phyloP scores from a whole-genome alignment of 2,329 filamentous ascomycete genomes.

The Cladosporium phlei region DNA sequence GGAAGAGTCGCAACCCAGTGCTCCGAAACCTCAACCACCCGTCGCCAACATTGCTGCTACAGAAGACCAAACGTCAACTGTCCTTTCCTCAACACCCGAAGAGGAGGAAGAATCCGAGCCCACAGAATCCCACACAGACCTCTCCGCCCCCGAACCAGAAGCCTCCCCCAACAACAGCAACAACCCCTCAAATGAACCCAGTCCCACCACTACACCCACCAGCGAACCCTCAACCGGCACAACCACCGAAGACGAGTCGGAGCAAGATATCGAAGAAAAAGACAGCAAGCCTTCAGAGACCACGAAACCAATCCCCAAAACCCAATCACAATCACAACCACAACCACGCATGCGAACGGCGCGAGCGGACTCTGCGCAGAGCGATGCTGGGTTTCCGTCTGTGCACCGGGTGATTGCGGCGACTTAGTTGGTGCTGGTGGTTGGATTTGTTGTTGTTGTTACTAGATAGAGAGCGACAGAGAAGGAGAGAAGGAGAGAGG shows the following conservation, averaged over 20 bases:
- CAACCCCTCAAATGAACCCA: too few species aligned
- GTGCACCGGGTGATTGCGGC: conserved; percentile 3
- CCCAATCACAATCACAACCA: too few species aligned
- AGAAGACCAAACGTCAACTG: not conserved
- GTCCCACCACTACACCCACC: too few species aligned
- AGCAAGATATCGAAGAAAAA: conserved; percentile 6
- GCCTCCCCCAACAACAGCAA: too few species aligned
- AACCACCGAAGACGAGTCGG: conserved; percentile 11
- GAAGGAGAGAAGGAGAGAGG: too few species aligned
- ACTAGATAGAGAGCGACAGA: too few species aligned
- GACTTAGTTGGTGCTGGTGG: too few species aligned
- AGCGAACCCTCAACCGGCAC: conserved; percentile 6
- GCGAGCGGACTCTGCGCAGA: conserved; percentile 1
- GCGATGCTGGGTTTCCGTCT: conserved; percentile 4
- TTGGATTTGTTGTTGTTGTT: too few species aligned
- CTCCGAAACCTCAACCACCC: not conserved
- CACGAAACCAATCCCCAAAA: not conserved
- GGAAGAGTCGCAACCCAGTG: not conserved
- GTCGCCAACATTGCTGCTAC: not conserved
- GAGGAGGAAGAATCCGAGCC: too few species aligned
- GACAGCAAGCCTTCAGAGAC: not conserved
- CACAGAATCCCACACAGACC: too few species aligned
- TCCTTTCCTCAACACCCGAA: not conserved
- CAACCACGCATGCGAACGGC: conserved; percentile 12
- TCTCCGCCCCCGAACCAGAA: too few species aligned